Evolutionary conservation across 2,329 filamentous ascomycete genomes (phyloP).

Genomic region (Clonostachys rhizophaga): DNA sequence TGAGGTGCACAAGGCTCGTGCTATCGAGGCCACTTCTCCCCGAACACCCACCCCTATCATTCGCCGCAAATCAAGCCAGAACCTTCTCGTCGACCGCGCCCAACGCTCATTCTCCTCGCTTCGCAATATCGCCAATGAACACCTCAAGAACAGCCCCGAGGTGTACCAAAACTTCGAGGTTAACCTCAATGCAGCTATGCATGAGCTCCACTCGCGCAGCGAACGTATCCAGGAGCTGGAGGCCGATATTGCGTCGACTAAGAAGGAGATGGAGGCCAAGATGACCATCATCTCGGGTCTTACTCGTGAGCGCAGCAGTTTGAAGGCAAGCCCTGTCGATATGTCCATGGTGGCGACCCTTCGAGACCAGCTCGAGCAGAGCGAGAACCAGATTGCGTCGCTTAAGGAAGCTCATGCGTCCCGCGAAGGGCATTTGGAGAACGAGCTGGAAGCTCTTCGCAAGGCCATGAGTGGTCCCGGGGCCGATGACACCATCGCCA

Average conservation of each 20-base stretch:
- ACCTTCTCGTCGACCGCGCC: constrained; percentile 83
- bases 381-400: constrained; percentile 72
- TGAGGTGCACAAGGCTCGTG: constrained; percentile 75
- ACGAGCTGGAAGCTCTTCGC: constrained; percentile 67
- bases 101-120: constrained; percentile 88
- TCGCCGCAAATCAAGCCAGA: constrained; percentile 89
- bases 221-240: constrained; percentile 90
- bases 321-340: constrained; percentile 80
- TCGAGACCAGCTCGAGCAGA: constrained; percentile 82
- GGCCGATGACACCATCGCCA: constrained; percentile 6
- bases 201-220: constrained; percentile 80
- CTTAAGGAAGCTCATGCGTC: constrained; percentile 69
- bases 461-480: constrained; percentile 38
- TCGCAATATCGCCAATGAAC: constrained; percentile 81
- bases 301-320: constrained; percentile 85
- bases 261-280: constrained; percentile 97
- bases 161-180: constrained; percentile 89
- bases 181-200: constrained; percentile 87
- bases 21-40: constrained; percentile 53
- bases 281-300: constrained; percentile 93
- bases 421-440: constrained; percentile 70
- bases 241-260: constrained; percentile 73
- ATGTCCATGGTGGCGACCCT: constrained; percentile 86
- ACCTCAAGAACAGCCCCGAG: constrained; percentile 78
- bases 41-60: constrained; percentile 72